Conservation (phyloP, 352 stramenopile species). For the Globisporangium sylvaticum region DNA sequence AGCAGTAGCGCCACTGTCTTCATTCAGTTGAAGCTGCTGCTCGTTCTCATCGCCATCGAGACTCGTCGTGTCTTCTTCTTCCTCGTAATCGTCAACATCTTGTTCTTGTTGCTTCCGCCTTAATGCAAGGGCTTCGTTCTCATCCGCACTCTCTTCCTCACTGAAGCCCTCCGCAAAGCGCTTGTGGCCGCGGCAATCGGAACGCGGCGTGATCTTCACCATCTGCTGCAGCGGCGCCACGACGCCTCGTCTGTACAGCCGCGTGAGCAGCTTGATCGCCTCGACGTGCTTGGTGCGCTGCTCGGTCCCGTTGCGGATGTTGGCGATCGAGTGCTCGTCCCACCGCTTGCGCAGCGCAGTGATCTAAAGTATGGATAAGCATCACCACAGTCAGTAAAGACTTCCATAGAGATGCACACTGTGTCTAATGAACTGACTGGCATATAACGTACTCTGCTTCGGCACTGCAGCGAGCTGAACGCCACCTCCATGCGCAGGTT, state of each 20-base stretch:
- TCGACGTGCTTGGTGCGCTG: not conserved
- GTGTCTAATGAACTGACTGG: not conserved
- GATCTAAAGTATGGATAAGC: not conserved
- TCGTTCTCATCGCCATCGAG: not conserved
- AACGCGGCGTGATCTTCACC: not conserved
- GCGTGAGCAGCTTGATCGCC: constrained; percentile 1
- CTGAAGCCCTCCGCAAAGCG: not conserved
- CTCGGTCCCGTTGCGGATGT: constrained; percentile 1
- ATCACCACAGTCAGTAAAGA: not conserved
- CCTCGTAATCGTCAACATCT: not conserved
- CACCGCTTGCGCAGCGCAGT: not conserved
- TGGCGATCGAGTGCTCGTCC: constrained; percentile 1
- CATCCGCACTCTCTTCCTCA: not conserved
- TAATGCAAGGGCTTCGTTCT: not conserved
- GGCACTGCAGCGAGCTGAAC: constrained; percentile 1
- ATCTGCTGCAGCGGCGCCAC: not conserved
- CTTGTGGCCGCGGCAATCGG: not conserved
- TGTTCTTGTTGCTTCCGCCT: not conserved
- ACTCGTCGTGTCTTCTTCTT: not conserved
- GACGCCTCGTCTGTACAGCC: not conserved
- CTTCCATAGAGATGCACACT: not conserved
- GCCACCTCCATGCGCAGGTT: constrained; percentile 1
- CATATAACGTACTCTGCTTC: not conserved
- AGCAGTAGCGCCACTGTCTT: no score
- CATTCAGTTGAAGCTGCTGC: not conserved